Evolutionary conservation across 164 flowering plant genomes (phyloP).

Genomic region (Stephania cephalantha): DNA sequence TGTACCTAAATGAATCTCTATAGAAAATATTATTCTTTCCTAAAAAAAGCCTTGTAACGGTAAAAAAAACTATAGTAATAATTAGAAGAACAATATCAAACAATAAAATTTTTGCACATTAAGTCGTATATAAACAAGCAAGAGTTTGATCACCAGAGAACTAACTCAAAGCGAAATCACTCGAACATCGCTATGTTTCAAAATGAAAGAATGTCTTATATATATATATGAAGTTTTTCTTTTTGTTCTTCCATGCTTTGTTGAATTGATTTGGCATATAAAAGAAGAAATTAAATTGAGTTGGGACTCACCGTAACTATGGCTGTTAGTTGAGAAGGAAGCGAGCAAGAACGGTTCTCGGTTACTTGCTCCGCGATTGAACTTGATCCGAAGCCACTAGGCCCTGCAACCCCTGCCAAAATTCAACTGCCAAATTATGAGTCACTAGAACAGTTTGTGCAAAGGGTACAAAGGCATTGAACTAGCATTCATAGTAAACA

Average conservation of each 20-base stretch:
- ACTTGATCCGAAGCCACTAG: constrained; percentile 91
- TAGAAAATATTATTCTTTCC: neutral
- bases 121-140: neutral
- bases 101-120: too few species aligned
- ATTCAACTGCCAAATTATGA: too few species aligned
- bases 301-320: constrained; percentile 71
- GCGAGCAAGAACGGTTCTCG: constrained; percentile 19
- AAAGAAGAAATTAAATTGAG: neutral
- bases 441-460: too few species aligned
- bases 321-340: constrained; percentile 57
- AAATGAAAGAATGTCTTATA: neutral
- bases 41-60: neutral
- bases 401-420: constrained; percentile 82
- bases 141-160: neutral
- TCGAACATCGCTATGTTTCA: neutral
- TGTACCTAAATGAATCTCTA: neutral
- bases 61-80: neutral
- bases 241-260: neutral
- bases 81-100: neutral
- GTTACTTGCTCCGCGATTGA: constrained; percentile 89
- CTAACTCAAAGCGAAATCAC: neutral
- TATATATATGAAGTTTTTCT: neutral
- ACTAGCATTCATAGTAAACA: too few species aligned
- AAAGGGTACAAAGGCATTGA: too few species aligned
- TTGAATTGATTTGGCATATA: neutral